These are phyloP conservation scores for Aspergillus hortae DNA, from an alignment of 2,329 filamentous ascomycete species.

Conservation along the genomic window DNA sequence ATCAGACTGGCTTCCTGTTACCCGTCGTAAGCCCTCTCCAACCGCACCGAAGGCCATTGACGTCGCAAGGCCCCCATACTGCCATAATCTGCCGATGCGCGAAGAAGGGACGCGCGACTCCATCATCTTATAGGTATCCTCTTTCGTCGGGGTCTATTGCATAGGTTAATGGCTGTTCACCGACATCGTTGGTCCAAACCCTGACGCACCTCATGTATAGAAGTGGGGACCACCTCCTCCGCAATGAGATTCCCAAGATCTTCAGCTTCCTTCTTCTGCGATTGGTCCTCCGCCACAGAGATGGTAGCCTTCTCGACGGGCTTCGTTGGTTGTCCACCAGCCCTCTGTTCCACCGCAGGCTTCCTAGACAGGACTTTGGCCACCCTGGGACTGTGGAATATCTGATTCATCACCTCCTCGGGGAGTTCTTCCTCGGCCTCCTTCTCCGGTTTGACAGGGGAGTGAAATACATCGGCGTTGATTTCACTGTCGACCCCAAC, in stretches of 20 bases:
- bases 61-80: constrained; percentile 87
- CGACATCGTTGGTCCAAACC: not conserved
- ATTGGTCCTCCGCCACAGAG: constrained; percentile 3
- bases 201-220: constrained; percentile 9
- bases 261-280: constrained; percentile 40
- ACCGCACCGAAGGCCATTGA: constrained; percentile 94
- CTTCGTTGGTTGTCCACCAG: not conserved
- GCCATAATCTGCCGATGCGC: constrained; percentile 83
- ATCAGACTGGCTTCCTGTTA: constrained; percentile 62
- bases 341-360: constrained; percentile 14
- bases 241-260: constrained; percentile 17
- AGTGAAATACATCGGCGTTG: constrained; percentile 56
- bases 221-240: constrained; percentile 10
- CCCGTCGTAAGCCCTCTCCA: constrained; percentile 76
- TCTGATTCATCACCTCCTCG: constrained; percentile 57
- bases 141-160: constrained; percentile 20
- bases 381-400: constrained; percentile 60
- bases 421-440: constrained; percentile 38
- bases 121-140: constrained; percentile 63
- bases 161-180: constrained; percentile 8
- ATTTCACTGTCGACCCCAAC: constrained; percentile 42
- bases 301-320: not conserved
- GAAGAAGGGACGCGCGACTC: constrained; percentile 91
- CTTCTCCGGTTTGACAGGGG: constrained; percentile 22
- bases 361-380: constrained; percentile 54